phyloP scores from a whole-genome alignment of 2,329 filamentous ascomycete species.

The Bipolaris sorokiniana region DNA sequence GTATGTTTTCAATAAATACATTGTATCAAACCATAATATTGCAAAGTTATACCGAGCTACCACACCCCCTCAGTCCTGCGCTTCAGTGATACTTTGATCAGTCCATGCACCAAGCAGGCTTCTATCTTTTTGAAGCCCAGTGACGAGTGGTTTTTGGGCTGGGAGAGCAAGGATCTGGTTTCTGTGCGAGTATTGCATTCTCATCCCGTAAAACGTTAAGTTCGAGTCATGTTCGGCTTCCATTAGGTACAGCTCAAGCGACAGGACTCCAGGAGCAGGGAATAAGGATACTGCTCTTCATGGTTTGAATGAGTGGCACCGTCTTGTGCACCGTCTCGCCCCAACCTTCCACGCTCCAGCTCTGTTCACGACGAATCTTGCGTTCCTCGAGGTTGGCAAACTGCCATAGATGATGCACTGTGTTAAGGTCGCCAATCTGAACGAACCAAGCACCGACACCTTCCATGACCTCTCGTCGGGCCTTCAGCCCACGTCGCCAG shows the following conservation, averaged over 20 bases:
- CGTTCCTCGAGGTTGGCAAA: conserved; percentile 96
- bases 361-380: conserved; percentile 87
- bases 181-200: background rate
- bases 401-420: conserved; percentile 97
- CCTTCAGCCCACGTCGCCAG: conserved; percentile 90
- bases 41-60: conserved; percentile 1
- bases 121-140: background rate
- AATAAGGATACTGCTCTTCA: conserved; percentile 93
- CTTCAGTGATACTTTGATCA: background rate
- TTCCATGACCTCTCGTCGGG: conserved; percentile 95
- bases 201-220: background rate
- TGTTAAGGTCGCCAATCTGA: conserved; percentile 96
- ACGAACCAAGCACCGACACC: conserved; percentile 98
- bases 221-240: background rate
- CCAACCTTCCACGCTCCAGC: conserved; percentile 95
- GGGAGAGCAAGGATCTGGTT: background rate
- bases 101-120: conserved; percentile 2
- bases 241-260: conserved; percentile 57
- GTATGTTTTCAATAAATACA: background rate
- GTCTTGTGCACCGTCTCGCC: conserved; percentile 98
- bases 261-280: conserved; percentile 98
- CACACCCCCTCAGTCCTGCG: background rate
- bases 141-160: background rate
- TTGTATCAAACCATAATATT: background rate
- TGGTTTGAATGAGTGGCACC: conserved; percentile 92